Evolutionary conservation across 108 stramenopile genomes (phyloP).

Genomic region (Skeletonema marinoi): DNA sequence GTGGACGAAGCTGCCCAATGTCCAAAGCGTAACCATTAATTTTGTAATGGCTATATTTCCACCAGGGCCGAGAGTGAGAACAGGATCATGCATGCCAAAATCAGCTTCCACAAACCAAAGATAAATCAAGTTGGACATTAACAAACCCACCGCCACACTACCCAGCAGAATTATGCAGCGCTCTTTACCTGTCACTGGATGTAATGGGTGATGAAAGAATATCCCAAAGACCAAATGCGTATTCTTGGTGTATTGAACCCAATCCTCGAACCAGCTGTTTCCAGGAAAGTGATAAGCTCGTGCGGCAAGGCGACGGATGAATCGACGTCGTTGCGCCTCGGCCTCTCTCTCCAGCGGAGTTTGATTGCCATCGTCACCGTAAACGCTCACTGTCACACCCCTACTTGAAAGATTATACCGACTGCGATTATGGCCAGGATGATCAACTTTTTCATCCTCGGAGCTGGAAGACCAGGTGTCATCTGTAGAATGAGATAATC

Average conservation of each 20-base stretch:
- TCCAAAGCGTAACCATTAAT: constrained; percentile 78
- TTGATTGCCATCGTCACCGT: constrained; percentile 39
- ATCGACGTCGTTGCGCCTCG: constrained; percentile 33
- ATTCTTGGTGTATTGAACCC: constrained; percentile 71
- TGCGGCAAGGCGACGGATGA: constrained; percentile 35
- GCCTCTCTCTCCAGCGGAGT: constrained; percentile 43
- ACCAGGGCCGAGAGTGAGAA: constrained; percentile 20
- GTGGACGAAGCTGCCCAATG: constrained; percentile 72
- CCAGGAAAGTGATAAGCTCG: constrained; percentile 76
- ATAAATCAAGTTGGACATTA: constrained; percentile 72
- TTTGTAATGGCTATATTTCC: constrained; percentile 40
- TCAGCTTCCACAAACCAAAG: constrained; percentile 53
- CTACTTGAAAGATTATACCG: neutral
- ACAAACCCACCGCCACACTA: constrained; percentile 65
- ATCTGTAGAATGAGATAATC: constrained; percentile 8
- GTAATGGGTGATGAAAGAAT: constrained; percentile 65
- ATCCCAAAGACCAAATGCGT: constrained; percentile 82
- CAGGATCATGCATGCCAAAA: constrained; percentile 31
- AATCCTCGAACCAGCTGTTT: constrained; percentile 64
- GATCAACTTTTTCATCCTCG: neutral
- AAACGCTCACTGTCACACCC: constrained; percentile 4
- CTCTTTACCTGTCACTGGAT: constrained; percentile 64
- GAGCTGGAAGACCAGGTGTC: neutral
- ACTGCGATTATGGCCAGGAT: neutral
- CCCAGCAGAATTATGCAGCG: constrained; percentile 68